phyloP scores from a whole-genome alignment of 495 filamentous ascomycete species.

The Amorphotheca resinae region DNA sequence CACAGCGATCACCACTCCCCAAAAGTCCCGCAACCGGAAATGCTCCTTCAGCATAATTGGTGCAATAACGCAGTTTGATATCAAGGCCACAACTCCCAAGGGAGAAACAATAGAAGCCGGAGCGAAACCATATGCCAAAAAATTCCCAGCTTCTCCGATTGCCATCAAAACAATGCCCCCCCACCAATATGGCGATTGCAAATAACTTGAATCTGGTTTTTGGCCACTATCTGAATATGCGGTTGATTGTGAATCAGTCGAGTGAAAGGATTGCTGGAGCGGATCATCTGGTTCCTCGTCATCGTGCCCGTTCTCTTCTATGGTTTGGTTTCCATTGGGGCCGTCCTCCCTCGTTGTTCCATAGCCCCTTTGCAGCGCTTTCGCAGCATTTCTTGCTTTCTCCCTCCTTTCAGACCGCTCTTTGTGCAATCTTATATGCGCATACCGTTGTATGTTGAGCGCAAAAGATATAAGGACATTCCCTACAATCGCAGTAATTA shows the following conservation, averaged over 20 bases:
- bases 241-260: constrained; percentile 28
- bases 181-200: constrained; percentile 95
- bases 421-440: constrained; percentile 64
- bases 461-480: constrained; percentile 91
- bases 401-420: constrained; percentile 37
- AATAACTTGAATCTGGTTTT: constrained; percentile 35
- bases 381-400: constrained; percentile 16
- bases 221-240: constrained; percentile 22
- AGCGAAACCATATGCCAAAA: constrained; percentile 96
- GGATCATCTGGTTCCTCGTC: constrained; percentile 34
- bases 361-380: constrained; percentile 26
- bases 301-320: constrained; percentile 15
- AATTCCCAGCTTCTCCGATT: constrained; percentile 90
- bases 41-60: constrained; percentile 83
- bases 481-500: constrained; percentile 78
- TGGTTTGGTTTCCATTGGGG: constrained; percentile 19
- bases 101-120: constrained; percentile 97
- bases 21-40: constrained; percentile 74
- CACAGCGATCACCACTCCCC: constrained; percentile 76
- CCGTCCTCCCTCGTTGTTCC: constrained; percentile 25
- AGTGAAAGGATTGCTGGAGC: constrained; percentile 33
- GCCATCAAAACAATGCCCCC: constrained; percentile 79
- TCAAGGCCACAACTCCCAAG: constrained; percentile 82
- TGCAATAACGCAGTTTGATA: constrained; percentile 94
- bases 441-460: constrained; percentile 92